Conservation (phyloP, 2,329 filamentous ascomycete genomes). For the Akanthomyces muscarius region DNA sequence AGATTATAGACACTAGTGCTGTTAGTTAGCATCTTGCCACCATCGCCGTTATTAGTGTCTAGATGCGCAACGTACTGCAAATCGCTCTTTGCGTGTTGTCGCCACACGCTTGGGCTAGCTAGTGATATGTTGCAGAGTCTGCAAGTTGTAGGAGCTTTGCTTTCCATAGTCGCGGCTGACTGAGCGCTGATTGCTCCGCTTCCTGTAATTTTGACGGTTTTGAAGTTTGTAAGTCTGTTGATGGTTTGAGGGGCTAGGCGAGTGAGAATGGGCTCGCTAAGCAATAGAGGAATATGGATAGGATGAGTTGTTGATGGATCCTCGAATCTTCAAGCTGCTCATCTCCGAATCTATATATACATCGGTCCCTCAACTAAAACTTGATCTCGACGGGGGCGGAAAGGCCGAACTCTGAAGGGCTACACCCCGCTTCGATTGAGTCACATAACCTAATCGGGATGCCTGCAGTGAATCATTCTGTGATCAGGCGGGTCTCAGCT, state of each 20-base stretch:
- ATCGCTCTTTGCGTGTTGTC: conserved; percentile 25
- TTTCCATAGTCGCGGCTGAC: conserved; percentile 8
- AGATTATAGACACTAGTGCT: conserved; percentile 24
- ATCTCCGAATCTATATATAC: conserved; percentile 9
- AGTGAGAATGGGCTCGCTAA: neutral
- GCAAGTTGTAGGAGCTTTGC: conserved; percentile 22
- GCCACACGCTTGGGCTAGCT: conserved; percentile 20
- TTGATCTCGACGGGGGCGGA: neutral
- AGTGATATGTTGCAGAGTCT: conserved; percentile 23
- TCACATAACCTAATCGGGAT: conserved; percentile 15
- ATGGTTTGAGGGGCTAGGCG: neutral
- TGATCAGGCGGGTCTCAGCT: neutral
- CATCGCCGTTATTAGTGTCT: neutral
- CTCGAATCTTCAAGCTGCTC: neutral
- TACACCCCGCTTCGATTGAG: neutral
- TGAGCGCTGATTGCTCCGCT: neutral
- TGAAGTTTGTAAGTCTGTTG: neutral
- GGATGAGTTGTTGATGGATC: neutral
- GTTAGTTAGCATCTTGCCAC: neutral
- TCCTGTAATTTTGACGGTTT: conserved; percentile 12
- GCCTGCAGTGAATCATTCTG: conserved; percentile 12
- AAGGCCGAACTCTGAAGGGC: neutral
- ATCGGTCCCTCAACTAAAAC: neutral
- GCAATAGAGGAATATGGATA: neutral
- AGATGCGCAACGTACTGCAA: conserved; percentile 21